Evolutionary conservation across 352 stramenopile species (phyloP).

Genomic region (Pythium oligandrum): DNA sequence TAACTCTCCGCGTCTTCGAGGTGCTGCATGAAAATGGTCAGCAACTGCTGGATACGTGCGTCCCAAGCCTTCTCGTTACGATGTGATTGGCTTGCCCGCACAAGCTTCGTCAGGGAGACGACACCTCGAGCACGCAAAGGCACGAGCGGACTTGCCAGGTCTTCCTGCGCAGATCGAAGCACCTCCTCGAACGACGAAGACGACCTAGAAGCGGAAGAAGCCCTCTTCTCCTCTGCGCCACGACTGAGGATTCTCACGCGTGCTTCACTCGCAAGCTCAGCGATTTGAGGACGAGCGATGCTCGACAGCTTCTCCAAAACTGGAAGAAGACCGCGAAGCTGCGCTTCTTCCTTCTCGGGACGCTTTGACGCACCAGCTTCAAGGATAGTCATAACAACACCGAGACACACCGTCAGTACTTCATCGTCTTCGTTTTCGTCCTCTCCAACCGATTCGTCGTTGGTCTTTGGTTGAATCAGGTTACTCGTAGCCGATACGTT

Average conservation of each 20-base stretch:
- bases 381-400: conserved; percentile 74
- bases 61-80: conserved; percentile 37
- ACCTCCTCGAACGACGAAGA: conserved; percentile 40
- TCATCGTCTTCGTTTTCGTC: conserved; percentile 55
- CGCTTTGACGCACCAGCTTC: conserved; percentile 52
- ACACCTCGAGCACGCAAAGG: conserved; percentile 70
- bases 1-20: conserved; percentile 77
- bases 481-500: conserved; percentile 7
- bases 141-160: conserved; percentile 59
- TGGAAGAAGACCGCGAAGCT: conserved; percentile 56
- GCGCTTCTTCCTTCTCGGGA: conserved; percentile 43
- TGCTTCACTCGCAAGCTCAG: conserved; percentile 62
- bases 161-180: conserved; percentile 43
- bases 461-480: not conserved
- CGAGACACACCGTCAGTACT: conserved; percentile 74
- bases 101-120: conserved; percentile 70
- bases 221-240: conserved; percentile 7
- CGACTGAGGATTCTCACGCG: conserved; percentile 64
- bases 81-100: conserved; percentile 49
- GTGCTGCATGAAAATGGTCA: conserved; percentile 55
- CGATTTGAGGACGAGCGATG: conserved; percentile 52
- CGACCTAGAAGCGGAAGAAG: not conserved
- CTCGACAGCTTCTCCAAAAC: conserved; percentile 55
- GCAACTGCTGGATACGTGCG: conserved; percentile 39
- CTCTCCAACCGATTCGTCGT: conserved; percentile 13